phyloP scores from a whole-genome alignment of 176 grass and related monocot species.

The Bolboschoenus planiculmis region DNA sequence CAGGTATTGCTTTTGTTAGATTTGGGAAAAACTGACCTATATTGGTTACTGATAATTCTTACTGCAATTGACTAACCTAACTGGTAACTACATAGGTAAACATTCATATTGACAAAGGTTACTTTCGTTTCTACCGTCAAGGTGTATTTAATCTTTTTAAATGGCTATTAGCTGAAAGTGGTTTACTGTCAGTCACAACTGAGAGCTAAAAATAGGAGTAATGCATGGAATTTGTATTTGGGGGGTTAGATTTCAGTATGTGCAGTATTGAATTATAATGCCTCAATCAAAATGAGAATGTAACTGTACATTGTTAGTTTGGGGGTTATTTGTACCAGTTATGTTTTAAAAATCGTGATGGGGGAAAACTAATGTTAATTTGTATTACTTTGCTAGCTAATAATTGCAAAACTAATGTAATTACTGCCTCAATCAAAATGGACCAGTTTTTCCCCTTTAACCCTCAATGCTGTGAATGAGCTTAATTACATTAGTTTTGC shows the following conservation, averaged over 20 bases:
- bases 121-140: neutral
- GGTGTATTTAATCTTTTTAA: neutral
- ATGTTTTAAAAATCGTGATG: no score
- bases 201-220: neutral
- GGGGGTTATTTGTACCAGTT: neutral
- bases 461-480: neutral
- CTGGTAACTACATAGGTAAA: neutral
- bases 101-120: neutral
- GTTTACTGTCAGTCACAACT: neutral
- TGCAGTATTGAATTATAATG: neutral
- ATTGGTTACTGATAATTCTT: neutral
- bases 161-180: neutral
- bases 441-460: neutral
- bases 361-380: no score
- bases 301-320: neutral
- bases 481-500: neutral
- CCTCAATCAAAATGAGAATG: neutral
- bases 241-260: neutral
- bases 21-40: neutral
- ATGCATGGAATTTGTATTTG: neutral
- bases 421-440: no score
- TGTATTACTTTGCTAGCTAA: no score
- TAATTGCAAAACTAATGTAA: no score
- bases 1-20: slow-evolving; percentile 27
- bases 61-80: neutral